Base-by-base conservation (phyloP, 1,284 basidiomycete genomes). In the Dichomitus squalens region DNA sequence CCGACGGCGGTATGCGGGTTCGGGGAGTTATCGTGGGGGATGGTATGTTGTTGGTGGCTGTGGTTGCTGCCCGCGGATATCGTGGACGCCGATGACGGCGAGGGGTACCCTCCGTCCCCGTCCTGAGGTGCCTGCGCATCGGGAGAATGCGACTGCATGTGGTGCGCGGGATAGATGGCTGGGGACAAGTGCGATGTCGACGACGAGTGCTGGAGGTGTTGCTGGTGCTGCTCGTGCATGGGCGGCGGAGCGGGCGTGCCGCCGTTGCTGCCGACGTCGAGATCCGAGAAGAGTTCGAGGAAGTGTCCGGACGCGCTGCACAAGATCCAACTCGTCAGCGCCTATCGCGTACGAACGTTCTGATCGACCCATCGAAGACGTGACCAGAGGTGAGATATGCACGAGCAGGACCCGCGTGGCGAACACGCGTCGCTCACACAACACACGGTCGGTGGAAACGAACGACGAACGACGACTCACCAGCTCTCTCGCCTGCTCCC, bases 251-350 rank as follows among this genome's bases (percentile, higher is more conserved):
- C 55, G n/a, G 57, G 62, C 6, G 59, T 59, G 16, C 57, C 57
- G 18, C 63, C 59, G 36, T 55, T 58, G 55, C 57, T 63, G 16
- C 60, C 56, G 36, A 69, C 68, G 23, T 61, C 66, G 40, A 70
- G 52, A 11, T 57, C 64, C 12, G 52, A 55, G 59, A 70, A 70
- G 62, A 63, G 61, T 21, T 66, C 66, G 18, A 66, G 48, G 52
- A 69, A 58, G 2, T 62, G 66, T 2, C 62, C 65, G 27, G 65
- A 66, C 16, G 64, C 60, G 59, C 67, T 67, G 58, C 38, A 41
- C 6, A 41, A 18, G 27, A 34, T n/a, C 29, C 31, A 11, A 18
- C 14, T 21, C 18, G 44, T 65, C 53, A 63, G 60, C 43, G 55
- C 35, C 34, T 44, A 16, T 49, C 33, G 20, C 29, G 4, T 18